phyloP scores from a whole-genome alignment of 2,329 filamentous ascomycete genomes.

The Talaromyces marneffei region DNA sequence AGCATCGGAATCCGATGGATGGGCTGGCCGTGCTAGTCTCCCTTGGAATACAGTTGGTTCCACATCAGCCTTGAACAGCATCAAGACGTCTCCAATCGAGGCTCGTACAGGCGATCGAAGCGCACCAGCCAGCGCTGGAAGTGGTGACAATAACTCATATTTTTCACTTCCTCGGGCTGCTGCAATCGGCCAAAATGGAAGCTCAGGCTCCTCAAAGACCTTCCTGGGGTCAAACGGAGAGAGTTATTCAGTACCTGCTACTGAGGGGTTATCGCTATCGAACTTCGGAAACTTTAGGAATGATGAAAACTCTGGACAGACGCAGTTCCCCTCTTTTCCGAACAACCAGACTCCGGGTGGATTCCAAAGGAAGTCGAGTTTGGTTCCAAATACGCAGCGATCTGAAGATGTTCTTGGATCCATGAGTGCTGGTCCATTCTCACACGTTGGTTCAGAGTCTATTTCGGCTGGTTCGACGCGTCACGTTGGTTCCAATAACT shows the following conservation, averaged over 20 bases:
- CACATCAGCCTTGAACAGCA: slow-evolving; percentile 40
- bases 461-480: slow-evolving; percentile 21
- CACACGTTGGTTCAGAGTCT: slow-evolving; percentile 26
- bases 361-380: slow-evolving; percentile 28
- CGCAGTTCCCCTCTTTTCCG: slow-evolving; percentile 25
- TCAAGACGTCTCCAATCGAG: slow-evolving; percentile 55
- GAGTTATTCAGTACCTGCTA: slow-evolving; percentile 28
- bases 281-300: slow-evolving; percentile 28
- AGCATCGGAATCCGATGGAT: slow-evolving; percentile 63
- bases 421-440: slow-evolving; percentile 27
- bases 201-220: slow-evolving; percentile 26
- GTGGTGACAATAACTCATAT: slow-evolving; percentile 42
- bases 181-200: slow-evolving; percentile 40
- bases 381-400: slow-evolving; percentile 23
- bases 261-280: slow-evolving; percentile 28
- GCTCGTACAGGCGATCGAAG: slow-evolving; percentile 46
- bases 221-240: slow-evolving; percentile 31
- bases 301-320: slow-evolving; percentile 26
- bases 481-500: slow-evolving; percentile 22
- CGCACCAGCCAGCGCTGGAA: slow-evolving; percentile 35
- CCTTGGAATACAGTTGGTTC: slow-evolving; percentile 56
- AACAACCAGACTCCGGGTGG: slow-evolving; percentile 24
- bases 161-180: slow-evolving; percentile 43
- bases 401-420: slow-evolving; percentile 25
- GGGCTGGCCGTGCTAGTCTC: slow-evolving; percentile 47